Percentiles rank a stretch among this genome's conserved stretches.
Evolutionary conservation across 495 filamentous ascomycete genomes (phyloP).

Genomic region (Aspergillus diversus): DNA sequence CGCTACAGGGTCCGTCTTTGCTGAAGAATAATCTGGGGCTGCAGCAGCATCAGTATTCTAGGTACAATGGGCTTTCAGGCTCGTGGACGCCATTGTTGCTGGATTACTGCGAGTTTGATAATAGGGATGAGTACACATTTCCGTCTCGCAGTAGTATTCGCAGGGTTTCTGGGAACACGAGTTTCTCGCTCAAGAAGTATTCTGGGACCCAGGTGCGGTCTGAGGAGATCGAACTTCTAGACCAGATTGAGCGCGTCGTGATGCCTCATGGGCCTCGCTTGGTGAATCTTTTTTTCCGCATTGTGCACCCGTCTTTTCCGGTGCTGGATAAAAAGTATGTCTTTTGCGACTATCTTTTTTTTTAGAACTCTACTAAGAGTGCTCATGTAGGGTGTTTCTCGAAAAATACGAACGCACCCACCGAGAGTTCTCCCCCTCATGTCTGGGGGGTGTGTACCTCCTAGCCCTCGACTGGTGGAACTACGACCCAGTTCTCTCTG

Average conservation of each 20-base stretch:
- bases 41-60: constrained; percentile 11
- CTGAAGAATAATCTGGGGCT: constrained; percentile 10
- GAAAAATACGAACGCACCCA: constrained; percentile 16
- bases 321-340: constrained; percentile 12
- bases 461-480: constrained; percentile 15
- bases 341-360: not conserved
- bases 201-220: constrained; percentile 8
- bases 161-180: constrained; percentile 8
- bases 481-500: constrained; percentile 4
- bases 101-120: constrained; percentile 12
- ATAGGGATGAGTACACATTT: constrained; percentile 11
- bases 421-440: constrained; percentile 11
- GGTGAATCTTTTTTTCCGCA: constrained; percentile 12
- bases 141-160: constrained; percentile 11
- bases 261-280: constrained; percentile 5
- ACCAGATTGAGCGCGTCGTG: constrained; percentile 12
- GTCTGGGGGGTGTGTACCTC: constrained; percentile 13
- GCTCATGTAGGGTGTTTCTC: not conserved
- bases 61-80: constrained; percentile 9
- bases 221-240: constrained; percentile 10
- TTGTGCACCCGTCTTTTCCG: constrained; percentile 12
- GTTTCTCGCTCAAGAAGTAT: constrained; percentile 14
- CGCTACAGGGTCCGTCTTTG: constrained; percentile 5
- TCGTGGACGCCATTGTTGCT: constrained; percentile 7
- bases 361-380: not conserved